phyloP scores from a whole-genome alignment of 169 alveolate genomes.

The Plasmodium vivax region DNA sequence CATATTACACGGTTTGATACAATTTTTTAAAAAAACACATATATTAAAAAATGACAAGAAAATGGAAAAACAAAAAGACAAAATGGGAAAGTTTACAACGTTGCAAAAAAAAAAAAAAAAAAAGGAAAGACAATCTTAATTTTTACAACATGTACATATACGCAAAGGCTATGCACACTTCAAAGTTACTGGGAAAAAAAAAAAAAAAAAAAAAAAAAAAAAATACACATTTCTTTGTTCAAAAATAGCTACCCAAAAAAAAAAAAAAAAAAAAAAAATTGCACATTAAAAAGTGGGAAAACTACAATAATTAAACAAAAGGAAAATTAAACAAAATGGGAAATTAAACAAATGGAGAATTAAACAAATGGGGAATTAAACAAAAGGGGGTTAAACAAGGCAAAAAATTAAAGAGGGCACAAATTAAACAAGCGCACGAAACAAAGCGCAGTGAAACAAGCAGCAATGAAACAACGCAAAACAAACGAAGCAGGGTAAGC shows the following conservation, averaged over 20 bases:
- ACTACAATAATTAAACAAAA: neutral
- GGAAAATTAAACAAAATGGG: neutral
- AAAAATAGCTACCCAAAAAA: constrained; percentile 10
- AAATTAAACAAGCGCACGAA: neutral
- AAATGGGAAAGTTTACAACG: neutral
- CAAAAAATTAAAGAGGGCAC: neutral
- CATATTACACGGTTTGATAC: neutral
- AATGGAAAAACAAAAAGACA: neutral
- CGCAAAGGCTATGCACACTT: neutral
- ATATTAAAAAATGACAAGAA: neutral
- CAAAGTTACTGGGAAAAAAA: neutral
- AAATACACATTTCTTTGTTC: neutral
- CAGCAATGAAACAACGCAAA: neutral
- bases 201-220: too few species aligned
- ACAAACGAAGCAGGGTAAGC: neutral
- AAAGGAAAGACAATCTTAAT: constrained; percentile 7
- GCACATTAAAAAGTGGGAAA: neutral
- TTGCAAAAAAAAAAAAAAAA: too few species aligned
- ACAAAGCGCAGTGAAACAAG: neutral
- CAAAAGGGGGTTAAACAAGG: neutral
- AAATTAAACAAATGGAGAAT: neutral
- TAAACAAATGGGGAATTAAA: neutral
- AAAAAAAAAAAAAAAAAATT: constrained; percentile 22
- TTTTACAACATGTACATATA: neutral
- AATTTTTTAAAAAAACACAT: neutral